Percentiles rank a stretch among this genome's conserved stretches.
Evolutionary conservation across 768 basidiomycete species (phyloP).

Genomic region (Collybia sordida): DNA sequence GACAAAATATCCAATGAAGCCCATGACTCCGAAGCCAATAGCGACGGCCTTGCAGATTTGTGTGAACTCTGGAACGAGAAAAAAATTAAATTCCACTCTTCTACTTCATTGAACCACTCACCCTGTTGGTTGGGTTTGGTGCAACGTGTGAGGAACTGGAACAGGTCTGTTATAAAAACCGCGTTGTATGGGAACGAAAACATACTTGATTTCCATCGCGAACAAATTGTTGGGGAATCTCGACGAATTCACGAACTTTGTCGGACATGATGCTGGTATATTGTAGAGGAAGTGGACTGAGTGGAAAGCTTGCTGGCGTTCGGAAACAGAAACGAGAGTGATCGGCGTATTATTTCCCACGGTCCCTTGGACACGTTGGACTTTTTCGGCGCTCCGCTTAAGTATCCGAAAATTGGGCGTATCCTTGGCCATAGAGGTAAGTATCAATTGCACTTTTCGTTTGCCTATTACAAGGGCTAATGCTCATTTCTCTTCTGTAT

Average conservation of each 20-base stretch:
- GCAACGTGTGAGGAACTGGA: constrained; percentile 93
- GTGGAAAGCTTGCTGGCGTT: constrained; percentile 30
- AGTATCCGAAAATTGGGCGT: constrained; percentile 14
- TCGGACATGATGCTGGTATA: constrained; percentile 71
- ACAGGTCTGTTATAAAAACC: constrained; percentile 9
- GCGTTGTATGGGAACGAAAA: constrained; percentile 2
- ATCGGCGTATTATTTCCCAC: constrained; percentile 27
- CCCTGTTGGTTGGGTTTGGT: constrained; percentile 97
- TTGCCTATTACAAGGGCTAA: not conserved
- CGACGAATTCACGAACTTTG: constrained; percentile 85
- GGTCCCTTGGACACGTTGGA: constrained; percentile 28
- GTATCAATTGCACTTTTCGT: not conserved
- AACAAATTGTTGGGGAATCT: constrained; percentile 89
- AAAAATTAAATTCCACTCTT: not conserved
- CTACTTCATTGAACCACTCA: constrained; percentile 29
- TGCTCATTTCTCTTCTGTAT: not conserved
- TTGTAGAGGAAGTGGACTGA: constrained; percentile 16
- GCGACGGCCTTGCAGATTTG: constrained; percentile 97
- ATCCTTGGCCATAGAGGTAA: constrained; percentile 5
- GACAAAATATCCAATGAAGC: constrained; percentile 98
- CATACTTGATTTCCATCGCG: constrained; percentile 91
- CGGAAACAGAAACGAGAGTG: constrained; percentile 9
- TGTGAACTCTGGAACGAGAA: constrained; percentile 67
- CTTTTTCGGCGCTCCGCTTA: constrained; percentile 3
- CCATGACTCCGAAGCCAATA: constrained; percentile 98